These are phyloP conservation scores for Durotheca rogersii DNA, from an alignment of 495 filamentous ascomycete species.

Conservation along the genomic window DNA sequence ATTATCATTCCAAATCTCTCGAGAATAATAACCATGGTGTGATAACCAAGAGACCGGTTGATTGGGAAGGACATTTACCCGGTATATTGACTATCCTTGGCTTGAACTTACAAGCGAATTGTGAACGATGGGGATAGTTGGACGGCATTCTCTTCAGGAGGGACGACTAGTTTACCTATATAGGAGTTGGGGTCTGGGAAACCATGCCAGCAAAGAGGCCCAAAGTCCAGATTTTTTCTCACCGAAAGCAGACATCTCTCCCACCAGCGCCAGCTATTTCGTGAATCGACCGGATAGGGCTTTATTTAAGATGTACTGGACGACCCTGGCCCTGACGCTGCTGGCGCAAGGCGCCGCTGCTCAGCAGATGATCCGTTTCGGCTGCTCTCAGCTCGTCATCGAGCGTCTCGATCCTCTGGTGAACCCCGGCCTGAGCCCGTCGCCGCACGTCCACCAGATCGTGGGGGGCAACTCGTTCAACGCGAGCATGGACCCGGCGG, in stretches of 20 bases:
- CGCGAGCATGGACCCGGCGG: slow-evolving; percentile 32
- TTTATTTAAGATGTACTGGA: slow-evolving; percentile 32
- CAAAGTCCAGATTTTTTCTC: background rate
- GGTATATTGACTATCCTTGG: background rate
- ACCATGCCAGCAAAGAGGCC: background rate
- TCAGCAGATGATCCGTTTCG: slow-evolving; percentile 45
- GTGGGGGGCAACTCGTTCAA: slow-evolving; percentile 44
- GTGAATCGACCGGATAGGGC: background rate
- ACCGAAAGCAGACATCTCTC: slow-evolving; percentile 4
- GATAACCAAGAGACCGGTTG: background rate
- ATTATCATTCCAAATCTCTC: background rate
- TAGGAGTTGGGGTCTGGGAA: slow-evolving; percentile 12
- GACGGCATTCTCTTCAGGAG: slow-evolving; percentile 11
- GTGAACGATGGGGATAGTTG: background rate
- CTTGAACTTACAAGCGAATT: slow-evolving; percentile 5
- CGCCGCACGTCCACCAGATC: slow-evolving; percentile 42
- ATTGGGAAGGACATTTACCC: background rate
- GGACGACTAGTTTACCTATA: slow-evolving; percentile 6
- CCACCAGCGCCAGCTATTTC: background rate
- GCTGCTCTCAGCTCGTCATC: slow-evolving; percentile 43
- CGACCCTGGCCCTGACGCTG: slow-evolving; percentile 15
- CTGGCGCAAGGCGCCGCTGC: slow-evolving; percentile 23
- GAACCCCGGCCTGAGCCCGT: slow-evolving; percentile 35
- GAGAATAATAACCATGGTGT: background rate
- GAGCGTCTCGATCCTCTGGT: slow-evolving; percentile 43